These are phyloP conservation scores for Desmodesmus armatus DNA, from an alignment of 139 green algal genomes.

Conservation along the genomic window DNA sequence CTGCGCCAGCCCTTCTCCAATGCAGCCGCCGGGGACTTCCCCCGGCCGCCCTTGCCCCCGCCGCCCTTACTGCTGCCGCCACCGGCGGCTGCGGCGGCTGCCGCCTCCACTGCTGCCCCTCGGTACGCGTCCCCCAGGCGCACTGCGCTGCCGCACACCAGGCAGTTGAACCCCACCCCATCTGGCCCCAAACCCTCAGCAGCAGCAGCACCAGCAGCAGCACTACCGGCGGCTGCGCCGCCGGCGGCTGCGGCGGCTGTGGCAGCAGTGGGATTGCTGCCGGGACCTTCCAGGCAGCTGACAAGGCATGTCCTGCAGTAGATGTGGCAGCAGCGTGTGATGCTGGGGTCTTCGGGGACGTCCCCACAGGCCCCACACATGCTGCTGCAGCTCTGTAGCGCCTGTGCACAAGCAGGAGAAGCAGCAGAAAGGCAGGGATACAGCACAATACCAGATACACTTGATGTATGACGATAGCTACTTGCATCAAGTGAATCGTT, in stretches of 20 bases:
- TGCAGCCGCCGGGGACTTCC: slow-evolving; percentile 3
- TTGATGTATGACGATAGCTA: too few species aligned
- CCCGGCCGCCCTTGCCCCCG: neutral
- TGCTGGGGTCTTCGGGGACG: slow-evolving; percentile 79
- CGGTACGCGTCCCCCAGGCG: slow-evolving; percentile 52
- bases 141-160: slow-evolving; percentile 53
- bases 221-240: too few species aligned
- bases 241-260: too few species aligned
- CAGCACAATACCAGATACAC: neutral
- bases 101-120: slow-evolving; percentile 59
- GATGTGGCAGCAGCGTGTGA: slow-evolving; percentile 78
- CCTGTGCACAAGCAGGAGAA: neutral
- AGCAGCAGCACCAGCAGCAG: slow-evolving; percentile 14
- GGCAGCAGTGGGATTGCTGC: too few species aligned
- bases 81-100: slow-evolving; percentile 19
- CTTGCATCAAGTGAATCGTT: too few species aligned
- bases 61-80: slow-evolving; percentile 1
- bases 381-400: slow-evolving; percentile 1
- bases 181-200: slow-evolving; percentile 14
- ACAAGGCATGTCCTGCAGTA: slow-evolving; percentile 85
- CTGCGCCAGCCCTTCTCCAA: slow-evolving; percentile 24
- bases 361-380: slow-evolving; percentile 80
- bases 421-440: neutral
- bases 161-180: slow-evolving; percentile 61
- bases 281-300: slow-evolving; percentile 51